Percentiles rank a stretch among this genome's conserved stretches.
These are phyloP conservation scores for Ganoderma leucocontextum DNA, from an alignment of 1,284 basidiomycete species.

Conservation along the genomic window DNA sequence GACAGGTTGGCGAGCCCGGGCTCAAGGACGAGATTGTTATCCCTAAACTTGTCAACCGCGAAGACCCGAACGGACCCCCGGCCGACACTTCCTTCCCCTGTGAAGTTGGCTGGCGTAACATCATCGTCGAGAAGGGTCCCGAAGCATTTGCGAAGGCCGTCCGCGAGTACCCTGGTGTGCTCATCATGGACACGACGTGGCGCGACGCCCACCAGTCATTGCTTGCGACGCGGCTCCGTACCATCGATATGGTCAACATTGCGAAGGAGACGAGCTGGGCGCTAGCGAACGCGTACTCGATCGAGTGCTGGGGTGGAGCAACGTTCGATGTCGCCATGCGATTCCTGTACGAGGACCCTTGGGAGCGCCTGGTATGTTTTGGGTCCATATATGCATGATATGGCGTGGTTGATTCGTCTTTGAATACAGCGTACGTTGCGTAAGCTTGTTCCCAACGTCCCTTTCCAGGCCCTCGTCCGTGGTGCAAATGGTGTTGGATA, in stretches of 20 bases:
- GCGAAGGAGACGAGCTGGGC: slow-evolving; percentile 98
- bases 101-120: slow-evolving; percentile 95
- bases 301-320: slow-evolving; percentile 99
- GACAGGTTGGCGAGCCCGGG: slow-evolving; percentile 93
- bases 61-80: slow-evolving; percentile 76
- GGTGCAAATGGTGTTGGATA: slow-evolving; percentile 99
- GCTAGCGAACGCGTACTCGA: slow-evolving; percentile 93
- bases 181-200: slow-evolving; percentile 99
- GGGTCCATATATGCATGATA: slow-evolving; percentile 5
- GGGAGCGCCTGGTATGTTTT: slow-evolving; percentile 88
- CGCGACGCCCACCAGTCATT: slow-evolving; percentile 99
- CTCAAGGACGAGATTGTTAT: slow-evolving; percentile 90
- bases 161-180: slow-evolving; percentile 92
- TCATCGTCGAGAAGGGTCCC: slow-evolving; percentile 97
- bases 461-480: slow-evolving; percentile 97
- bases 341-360: slow-evolving; percentile 99
- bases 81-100: slow-evolving; percentile 89
- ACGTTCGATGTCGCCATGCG: slow-evolving; percentile 99
- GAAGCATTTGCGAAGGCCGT: slow-evolving; percentile 99
- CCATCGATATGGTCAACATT: slow-evolving; percentile 98
- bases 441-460: slow-evolving; percentile 98
- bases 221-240: slow-evolving; percentile 95
- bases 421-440: slow-evolving; percentile 81
- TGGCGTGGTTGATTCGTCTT: slow-evolving; percentile 1
- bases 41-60: slow-evolving; percentile 83